Conservation (phyloP, 495 filamentous ascomycete species). For the Penicillium roqueforti region DNA sequence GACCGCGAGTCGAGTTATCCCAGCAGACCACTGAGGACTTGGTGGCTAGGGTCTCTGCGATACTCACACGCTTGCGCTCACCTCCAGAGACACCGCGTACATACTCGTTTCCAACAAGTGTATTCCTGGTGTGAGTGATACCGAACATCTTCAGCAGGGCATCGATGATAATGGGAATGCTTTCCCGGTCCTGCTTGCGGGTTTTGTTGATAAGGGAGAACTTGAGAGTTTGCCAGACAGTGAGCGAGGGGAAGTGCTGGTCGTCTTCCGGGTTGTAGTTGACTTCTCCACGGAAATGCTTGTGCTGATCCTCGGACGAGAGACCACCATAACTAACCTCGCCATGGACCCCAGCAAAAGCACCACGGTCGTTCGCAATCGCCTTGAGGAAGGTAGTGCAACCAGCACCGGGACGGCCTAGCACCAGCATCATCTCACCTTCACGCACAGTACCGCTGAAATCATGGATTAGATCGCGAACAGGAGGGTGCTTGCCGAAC, state of each 20-base stretch:
- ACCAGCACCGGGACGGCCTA: constrained; percentile 75
- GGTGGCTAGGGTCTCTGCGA: constrained; percentile 63
- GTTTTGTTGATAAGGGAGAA: constrained; percentile 83
- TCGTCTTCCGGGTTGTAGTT: constrained; percentile 84
- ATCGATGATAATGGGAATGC: constrained; percentile 63
- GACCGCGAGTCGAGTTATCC: constrained; percentile 76
- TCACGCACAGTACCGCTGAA: constrained; percentile 75
- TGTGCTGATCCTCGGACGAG: constrained; percentile 60
- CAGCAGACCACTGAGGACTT: constrained; percentile 63
- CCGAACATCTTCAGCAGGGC: constrained; percentile 68
- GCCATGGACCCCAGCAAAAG: constrained; percentile 64
- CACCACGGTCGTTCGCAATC: constrained; percentile 64
- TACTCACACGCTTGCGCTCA: constrained; percentile 68
- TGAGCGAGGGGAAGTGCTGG: constrained; percentile 70
- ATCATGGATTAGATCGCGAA: constrained; percentile 64
- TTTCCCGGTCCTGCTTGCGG: constrained; percentile 62
- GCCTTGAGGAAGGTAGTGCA: constrained; percentile 79
- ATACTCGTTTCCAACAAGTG: constrained; percentile 79
- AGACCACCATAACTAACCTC: constrained; percentile 76
- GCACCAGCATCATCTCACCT: constrained; percentile 80
- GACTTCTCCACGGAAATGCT: constrained; percentile 73
- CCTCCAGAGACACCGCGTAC: constrained; percentile 71
- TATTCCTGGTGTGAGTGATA: constrained; percentile 77
- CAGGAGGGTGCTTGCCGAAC: constrained; percentile 46
- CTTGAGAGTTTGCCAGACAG: constrained; percentile 75